Evolutionary conservation across 2,329 filamentous ascomycete genomes (phyloP).

Genomic region (Cordyceps cicadae): DNA sequence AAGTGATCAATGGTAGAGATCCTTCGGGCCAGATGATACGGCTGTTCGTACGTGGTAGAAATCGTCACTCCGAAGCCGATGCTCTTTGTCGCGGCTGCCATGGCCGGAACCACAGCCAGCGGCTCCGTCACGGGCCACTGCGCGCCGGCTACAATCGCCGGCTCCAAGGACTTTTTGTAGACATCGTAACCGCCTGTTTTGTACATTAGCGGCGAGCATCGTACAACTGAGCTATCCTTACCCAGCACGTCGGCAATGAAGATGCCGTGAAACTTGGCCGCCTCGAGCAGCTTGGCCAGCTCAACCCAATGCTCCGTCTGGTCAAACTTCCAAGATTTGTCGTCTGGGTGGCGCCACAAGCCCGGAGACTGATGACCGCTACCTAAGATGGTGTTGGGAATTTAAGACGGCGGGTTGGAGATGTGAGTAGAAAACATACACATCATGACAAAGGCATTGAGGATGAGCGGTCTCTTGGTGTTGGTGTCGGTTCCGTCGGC

Average conservation of each 20-base stretch:
- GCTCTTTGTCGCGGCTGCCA: constrained; percentile 58
- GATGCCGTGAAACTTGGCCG: constrained; percentile 55
- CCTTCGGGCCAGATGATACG: constrained; percentile 57
- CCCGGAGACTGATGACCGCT: constrained; percentile 38
- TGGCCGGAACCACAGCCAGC: constrained; percentile 50
- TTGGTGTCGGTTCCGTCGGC: background rate
- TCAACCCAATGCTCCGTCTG: constrained; percentile 52
- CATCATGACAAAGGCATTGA: constrained; percentile 35
- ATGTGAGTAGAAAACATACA: constrained; percentile 13
- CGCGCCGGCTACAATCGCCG: constrained; percentile 52
- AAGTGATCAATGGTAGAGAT: constrained; percentile 60
- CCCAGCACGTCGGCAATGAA: constrained; percentile 55
- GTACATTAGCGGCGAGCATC: too few species aligned
- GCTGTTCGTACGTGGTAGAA: constrained; percentile 60
- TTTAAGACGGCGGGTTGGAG: background rate
- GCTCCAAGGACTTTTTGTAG: constrained; percentile 50
- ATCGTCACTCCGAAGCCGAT: constrained; percentile 63
- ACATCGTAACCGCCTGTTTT: constrained; percentile 55
- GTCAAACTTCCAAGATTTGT: constrained; percentile 54
- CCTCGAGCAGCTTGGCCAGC: constrained; percentile 34
- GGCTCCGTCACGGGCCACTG: constrained; percentile 67
- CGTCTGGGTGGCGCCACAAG: constrained; percentile 54
- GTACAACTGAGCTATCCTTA: too few species aligned
- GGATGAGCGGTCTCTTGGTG: constrained; percentile 25
- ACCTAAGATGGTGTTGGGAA: background rate